Conservation (phyloP, 78 protist species). For the Dictyostelium brefeldianum region DNA sequence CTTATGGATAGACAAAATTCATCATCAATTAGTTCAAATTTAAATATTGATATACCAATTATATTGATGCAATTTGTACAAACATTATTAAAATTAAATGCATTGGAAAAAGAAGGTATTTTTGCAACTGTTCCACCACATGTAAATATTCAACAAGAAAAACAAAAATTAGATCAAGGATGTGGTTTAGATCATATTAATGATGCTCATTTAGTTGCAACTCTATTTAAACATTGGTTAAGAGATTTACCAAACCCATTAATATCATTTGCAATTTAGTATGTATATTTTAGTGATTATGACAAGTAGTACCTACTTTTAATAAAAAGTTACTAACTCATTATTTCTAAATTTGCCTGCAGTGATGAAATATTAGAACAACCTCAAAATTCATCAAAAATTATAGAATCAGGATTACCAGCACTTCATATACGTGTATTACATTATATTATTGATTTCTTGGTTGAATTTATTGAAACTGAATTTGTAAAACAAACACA, state of each 20-base stretch:
- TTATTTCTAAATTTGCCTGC: too few relatives aligned
- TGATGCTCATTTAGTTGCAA: conserved; percentile 45
- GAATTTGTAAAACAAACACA: conserved; percentile 23
- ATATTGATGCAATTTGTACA: conserved; percentile 50
- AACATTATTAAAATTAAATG: conserved; percentile 39
- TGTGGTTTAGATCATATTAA: conserved; percentile 24
- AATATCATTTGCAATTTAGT: conserved; percentile 65
- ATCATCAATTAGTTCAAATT: neutral
- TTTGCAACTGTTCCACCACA: conserved; percentile 27
- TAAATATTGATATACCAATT: conserved; percentile 35
- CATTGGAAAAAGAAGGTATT: conserved; percentile 50
- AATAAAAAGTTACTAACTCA: too few relatives aligned
- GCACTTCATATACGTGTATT: conserved; percentile 40
- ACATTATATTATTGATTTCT: conserved; percentile 50
- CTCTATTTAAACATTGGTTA: conserved; percentile 70
- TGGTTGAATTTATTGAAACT: conserved; percentile 53
- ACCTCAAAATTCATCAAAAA: conserved; percentile 32
- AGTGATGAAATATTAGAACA: conserved; percentile 68
- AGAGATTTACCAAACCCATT: conserved; percentile 75
- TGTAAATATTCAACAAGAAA: conserved; percentile 23
- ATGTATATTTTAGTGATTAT: too few relatives aligned
- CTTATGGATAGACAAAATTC: neutral
- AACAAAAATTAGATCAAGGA: conserved; percentile 54
- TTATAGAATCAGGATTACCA: conserved; percentile 60
- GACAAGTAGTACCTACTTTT: too few relatives aligned